A percentile compares a stretch with the other conserved stretches of the same genome.
Evolutionary conservation across 2,329 filamentous ascomycete genomes (phyloP).

Genomic region (Aurifilum marmelostoma): DNA sequence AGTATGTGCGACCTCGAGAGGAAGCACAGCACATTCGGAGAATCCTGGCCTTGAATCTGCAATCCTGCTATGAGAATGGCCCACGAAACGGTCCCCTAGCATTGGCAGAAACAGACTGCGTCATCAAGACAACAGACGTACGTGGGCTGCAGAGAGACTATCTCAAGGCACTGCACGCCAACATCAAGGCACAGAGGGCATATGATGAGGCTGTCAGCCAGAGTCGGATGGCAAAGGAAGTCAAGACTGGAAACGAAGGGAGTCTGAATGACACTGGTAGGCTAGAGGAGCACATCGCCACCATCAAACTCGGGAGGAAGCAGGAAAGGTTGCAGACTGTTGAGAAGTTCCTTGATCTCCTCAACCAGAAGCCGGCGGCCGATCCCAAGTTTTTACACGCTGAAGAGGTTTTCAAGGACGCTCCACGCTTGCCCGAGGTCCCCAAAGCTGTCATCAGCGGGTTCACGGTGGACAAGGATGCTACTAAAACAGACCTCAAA

Average conservation of each 20-base stretch:
- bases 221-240: constrained; percentile 34
- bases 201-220: constrained; percentile 44
- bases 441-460: constrained; percentile 56
- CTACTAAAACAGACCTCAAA: constrained; percentile 47
- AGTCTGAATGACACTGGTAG: constrained; percentile 26
- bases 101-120: constrained; percentile 47
- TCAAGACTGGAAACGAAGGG: constrained; percentile 23
- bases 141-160: constrained; percentile 59
- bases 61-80: constrained; percentile 49
- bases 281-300: constrained; percentile 55
- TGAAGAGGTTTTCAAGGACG: constrained; percentile 50
- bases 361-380: constrained; percentile 57
- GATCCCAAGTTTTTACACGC: constrained; percentile 54
- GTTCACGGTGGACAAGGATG: constrained; percentile 47
- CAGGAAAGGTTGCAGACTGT: constrained; percentile 54
- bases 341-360: constrained; percentile 53
- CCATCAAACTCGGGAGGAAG: constrained; percentile 57
- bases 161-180: constrained; percentile 55
- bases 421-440: constrained; percentile 51
- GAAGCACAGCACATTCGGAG: constrained; percentile 60
- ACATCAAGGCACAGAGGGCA: constrained; percentile 54
- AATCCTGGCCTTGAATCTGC: constrained; percentile 57
- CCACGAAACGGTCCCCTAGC: constrained; percentile 50
- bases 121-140: constrained; percentile 43
- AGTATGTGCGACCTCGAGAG: constrained; percentile 60